phyloP scores from a whole-genome alignment of 805 yeast species.

The Wickerhamomyces strasburgensis region DNA sequence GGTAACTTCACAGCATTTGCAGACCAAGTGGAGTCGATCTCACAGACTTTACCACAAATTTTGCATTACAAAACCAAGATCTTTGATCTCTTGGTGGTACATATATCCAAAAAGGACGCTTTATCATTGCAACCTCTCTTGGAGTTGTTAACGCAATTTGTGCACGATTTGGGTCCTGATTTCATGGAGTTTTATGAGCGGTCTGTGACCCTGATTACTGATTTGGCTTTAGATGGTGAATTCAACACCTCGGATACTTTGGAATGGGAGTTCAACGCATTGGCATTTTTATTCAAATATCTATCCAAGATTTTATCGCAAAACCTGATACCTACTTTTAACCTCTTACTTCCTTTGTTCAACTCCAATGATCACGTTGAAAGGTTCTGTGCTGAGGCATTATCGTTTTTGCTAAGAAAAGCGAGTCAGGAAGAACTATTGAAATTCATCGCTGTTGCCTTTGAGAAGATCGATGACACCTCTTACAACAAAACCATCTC shows the following conservation, averaged over 20 bases:
- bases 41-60: constrained; percentile 76
- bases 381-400: constrained; percentile 85
- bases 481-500: constrained; percentile 53
- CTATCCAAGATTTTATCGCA: constrained; percentile 58
- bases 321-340: constrained; percentile 67
- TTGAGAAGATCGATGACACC: constrained; percentile 35
- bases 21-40: constrained; percentile 45
- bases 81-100: constrained; percentile 43
- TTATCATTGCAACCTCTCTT: constrained; percentile 74
- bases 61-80: constrained; percentile 64
- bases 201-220: constrained; percentile 46
- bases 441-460: constrained; percentile 39
- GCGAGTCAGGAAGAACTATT: constrained; percentile 44
- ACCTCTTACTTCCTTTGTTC: constrained; percentile 57
- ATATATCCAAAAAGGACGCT: constrained; percentile 53
- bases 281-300: constrained; percentile 89
- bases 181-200: constrained; percentile 65
- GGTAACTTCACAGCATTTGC: constrained; percentile 62
- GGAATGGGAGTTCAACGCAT: constrained; percentile 78
- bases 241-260: constrained; percentile 49
- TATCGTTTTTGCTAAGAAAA: constrained; percentile 78
- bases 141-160: constrained; percentile 77
- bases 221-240: constrained; percentile 45
- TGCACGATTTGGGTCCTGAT: constrained; percentile 90
- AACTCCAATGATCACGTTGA: constrained; percentile 61